Evolutionary conservation across 768 basidiomycete genomes (phyloP).

Genomic region (Rhizopogon rudus): DNA sequence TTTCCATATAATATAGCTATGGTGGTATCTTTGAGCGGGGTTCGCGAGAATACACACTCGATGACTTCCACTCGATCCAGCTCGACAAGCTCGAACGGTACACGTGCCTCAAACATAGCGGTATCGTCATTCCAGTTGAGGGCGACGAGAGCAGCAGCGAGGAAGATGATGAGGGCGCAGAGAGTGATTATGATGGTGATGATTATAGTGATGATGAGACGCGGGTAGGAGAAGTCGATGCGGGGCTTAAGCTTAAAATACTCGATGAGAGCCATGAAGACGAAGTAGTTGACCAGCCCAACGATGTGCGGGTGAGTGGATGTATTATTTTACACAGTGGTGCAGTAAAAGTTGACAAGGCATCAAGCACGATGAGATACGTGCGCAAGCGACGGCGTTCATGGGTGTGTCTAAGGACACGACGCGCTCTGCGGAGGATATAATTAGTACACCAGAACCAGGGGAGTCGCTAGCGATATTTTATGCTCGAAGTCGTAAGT

Average conservation of each 20-base stretch:
- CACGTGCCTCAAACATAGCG: constrained; percentile 65
- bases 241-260: neutral
- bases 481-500: constrained; percentile 74
- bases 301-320: constrained; percentile 15
- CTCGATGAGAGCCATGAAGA: constrained; percentile 5
- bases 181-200: constrained; percentile 52
- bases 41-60: constrained; percentile 80
- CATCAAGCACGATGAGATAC: constrained; percentile 30
- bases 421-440: constrained; percentile 59
- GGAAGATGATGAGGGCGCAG: constrained; percentile 55
- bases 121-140: constrained; percentile 54
- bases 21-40: constrained; percentile 87
- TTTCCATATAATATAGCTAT: constrained; percentile 43
- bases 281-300: constrained; percentile 13
- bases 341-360: neutral
- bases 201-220: constrained; percentile 33
- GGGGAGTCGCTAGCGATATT: constrained; percentile 83
- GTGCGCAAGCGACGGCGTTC: constrained; percentile 42
- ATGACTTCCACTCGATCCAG: constrained; percentile 79
- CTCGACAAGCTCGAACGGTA: constrained; percentile 84
- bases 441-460: constrained; percentile 73
- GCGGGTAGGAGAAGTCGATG: constrained; percentile 10
- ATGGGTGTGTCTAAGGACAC: constrained; percentile 60
- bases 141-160: constrained; percentile 60
- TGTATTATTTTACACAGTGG: constrained; percentile 1